Base-by-base conservation (phyloP, 768 basidiomycete species). In the Boletus subcaerulescens region DNA sequence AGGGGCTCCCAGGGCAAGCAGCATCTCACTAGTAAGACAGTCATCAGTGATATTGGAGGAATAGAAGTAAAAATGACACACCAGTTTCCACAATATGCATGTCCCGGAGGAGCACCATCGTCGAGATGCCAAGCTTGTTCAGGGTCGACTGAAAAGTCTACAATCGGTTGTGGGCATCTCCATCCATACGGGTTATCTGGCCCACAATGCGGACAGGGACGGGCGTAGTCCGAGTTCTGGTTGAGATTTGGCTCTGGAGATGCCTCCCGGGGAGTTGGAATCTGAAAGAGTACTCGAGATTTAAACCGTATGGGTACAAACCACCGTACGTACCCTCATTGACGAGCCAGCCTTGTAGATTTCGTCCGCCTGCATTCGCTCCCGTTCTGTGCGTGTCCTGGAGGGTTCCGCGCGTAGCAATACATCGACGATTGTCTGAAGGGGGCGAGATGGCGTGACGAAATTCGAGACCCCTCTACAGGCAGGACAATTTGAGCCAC, bases 31-130 rank as follows among this genome's bases (percentile, higher is more conserved):
- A 47, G 14, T 12, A 20, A 12, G 17, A 50, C 9, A 44, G 31
- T 24, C 36, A 38, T 57, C 17, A 62, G 45, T 18, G 1, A 39
- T 13, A 13, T 5, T 26, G 38, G 29, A n/a, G 18, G 13, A 33
- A 39, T n/a, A n/a, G n/a, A 20, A 42, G 58, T 17, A 17, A 18
- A 4, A 17, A n/a, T 31, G 5, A 61, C 78, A 48, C 63, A 88
- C 89, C 91, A 93, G 64, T 91, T 89, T 31, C 88, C 91, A 58
- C 91, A 93, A 62, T 83, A 81, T 12, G 74, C 83, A 59, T 93
- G 91, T 18, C 90, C 91, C 1, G 89, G 87, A 3, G 91, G 91
- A 6, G 78, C 62, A 36, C 91, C 91, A 47, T 91, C 83, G 36
- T 91, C 89, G 31, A 88, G 69, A 54, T 77, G 84, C 87, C 89